phyloP scores from a whole-genome alignment of 1,284 basidiomycete genomes.

The Heterobasidion annosum region DNA sequence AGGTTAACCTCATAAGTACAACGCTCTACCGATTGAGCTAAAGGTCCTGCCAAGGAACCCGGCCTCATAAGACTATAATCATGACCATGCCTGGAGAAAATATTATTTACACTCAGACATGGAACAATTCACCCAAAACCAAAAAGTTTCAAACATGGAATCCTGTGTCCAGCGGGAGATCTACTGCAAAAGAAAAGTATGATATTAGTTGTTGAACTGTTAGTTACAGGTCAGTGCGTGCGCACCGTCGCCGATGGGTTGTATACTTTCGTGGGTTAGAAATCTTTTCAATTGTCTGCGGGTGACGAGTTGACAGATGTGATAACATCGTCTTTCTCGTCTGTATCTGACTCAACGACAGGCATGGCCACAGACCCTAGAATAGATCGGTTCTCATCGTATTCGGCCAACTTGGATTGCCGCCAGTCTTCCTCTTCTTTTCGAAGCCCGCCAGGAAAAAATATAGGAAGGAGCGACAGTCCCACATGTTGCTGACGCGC shows the following conservation, averaged over 20 bases:
- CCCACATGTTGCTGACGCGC: slow-evolving; percentile 11
- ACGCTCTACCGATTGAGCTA: slow-evolving; percentile 42
- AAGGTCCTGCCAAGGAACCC: slow-evolving; percentile 22
- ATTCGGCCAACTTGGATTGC: not conserved
- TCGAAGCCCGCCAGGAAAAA: slow-evolving; percentile 13
- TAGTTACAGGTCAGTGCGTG: too few species aligned
- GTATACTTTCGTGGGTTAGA: too few species aligned
- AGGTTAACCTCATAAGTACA: slow-evolving; percentile 36
- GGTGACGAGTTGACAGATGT: not conserved
- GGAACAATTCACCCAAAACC: not conserved
- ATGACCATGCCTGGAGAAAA: not conserved
- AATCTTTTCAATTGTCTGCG: not conserved
- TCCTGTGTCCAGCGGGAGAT: too few species aligned
- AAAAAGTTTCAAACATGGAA: too few species aligned
- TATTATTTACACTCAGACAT: not conserved
- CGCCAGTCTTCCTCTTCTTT: slow-evolving; percentile 13
- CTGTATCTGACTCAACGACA: not conserved
- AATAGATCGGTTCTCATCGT: not conserved
- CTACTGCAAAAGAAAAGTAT: too few species aligned
- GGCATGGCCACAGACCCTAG: not conserved
- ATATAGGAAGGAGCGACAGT: slow-evolving; percentile 11
- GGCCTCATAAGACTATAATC: not conserved
- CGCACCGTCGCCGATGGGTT: too few species aligned
- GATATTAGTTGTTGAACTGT: too few species aligned
- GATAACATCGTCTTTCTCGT: not conserved